A percentile compares a stretch with the other conserved stretches of the same genome.
phyloP scores from a whole-genome alignment of 305 asterid genomes.

The Solanum aculeatissimum region DNA sequence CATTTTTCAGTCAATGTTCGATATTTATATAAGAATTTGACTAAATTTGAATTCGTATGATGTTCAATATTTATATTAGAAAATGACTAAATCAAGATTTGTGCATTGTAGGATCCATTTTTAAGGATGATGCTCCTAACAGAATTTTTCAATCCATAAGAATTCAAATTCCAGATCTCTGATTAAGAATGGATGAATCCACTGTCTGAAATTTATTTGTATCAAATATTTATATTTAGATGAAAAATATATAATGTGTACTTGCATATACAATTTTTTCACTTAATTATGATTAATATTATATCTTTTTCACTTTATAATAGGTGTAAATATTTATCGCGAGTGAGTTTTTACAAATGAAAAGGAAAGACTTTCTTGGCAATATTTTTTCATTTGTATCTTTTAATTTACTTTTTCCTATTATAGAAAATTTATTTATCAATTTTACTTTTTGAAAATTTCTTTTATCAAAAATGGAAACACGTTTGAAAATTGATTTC shows the following conservation, averaged over 20 bases:
- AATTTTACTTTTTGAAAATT: not conserved
- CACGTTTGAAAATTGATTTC: not conserved
- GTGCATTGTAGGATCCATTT: accelerated
- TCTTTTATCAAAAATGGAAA: not conserved
- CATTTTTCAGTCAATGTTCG: accelerated
- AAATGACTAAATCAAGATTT: not conserved
- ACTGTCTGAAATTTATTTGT: too few species aligned
- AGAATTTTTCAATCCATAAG: not conserved
- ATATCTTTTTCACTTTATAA: too few species aligned
- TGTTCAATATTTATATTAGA: not conserved
- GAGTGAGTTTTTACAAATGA: too few species aligned
- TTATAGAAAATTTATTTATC: not conserved
- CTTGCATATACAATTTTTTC: too few species aligned
- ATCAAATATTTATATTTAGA: too few species aligned
- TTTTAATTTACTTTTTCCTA: not conserved
- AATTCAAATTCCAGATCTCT: not conserved
- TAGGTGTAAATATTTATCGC: too few species aligned
- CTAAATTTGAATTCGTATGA: not conserved
- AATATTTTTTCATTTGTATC: not conserved
- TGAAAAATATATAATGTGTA: too few species aligned
- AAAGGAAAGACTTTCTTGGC: too few species aligned
- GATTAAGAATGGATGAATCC: too few species aligned
- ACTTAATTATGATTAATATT: too few species aligned
- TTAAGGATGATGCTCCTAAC: not conserved
- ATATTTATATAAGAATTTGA: not conserved